A percentile compares a stretch with the other conserved stretches of the same genome.
Conservation (phyloP, 2,329 filamentous ascomycete species). For the Alternaria infectoria region DNA sequence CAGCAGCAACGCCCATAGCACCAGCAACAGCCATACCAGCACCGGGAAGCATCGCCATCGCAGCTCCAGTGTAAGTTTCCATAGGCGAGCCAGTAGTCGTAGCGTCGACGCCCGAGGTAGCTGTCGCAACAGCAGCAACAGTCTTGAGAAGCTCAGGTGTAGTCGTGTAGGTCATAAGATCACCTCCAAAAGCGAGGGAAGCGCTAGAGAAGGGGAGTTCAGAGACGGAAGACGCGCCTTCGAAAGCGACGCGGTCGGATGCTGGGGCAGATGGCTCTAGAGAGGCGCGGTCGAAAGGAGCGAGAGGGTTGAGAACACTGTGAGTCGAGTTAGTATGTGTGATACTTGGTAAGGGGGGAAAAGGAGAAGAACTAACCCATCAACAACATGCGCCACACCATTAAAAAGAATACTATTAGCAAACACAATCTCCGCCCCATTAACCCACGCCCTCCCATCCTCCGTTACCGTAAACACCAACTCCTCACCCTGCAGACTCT, state of each 20-base stretch:
- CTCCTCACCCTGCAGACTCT: slow-evolving; percentile 26
- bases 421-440: slow-evolving; percentile 31
- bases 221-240: slow-evolving; percentile 24
- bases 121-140: slow-evolving; percentile 27
- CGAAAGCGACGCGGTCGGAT: slow-evolving; percentile 30
- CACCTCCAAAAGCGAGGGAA: slow-evolving; percentile 25
- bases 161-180: slow-evolving; percentile 31
- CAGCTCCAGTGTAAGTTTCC: slow-evolving; percentile 5
- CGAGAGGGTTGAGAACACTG: slow-evolving; percentile 23
- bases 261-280: slow-evolving; percentile 22
- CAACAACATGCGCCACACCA: slow-evolving; percentile 34
- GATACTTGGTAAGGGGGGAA: no score
- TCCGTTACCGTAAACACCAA: slow-evolving; percentile 32
- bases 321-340: neutral
- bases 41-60: neutral
- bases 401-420: slow-evolving; percentile 35
- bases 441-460: slow-evolving; percentile 33
- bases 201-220: slow-evolving; percentile 21
- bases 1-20: slow-evolving; percentile 1
- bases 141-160: slow-evolving; percentile 34
- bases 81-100: neutral
- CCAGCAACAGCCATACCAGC: slow-evolving; percentile 1
- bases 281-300: slow-evolving; percentile 25
- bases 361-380: slow-evolving; percentile 19
- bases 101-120: slow-evolving; percentile 4